A percentile compares a stretch with the other conserved stretches of the same genome.
Conservation (phyloP, 805 yeast species). For the Saccharomycopsis amapae region DNA sequence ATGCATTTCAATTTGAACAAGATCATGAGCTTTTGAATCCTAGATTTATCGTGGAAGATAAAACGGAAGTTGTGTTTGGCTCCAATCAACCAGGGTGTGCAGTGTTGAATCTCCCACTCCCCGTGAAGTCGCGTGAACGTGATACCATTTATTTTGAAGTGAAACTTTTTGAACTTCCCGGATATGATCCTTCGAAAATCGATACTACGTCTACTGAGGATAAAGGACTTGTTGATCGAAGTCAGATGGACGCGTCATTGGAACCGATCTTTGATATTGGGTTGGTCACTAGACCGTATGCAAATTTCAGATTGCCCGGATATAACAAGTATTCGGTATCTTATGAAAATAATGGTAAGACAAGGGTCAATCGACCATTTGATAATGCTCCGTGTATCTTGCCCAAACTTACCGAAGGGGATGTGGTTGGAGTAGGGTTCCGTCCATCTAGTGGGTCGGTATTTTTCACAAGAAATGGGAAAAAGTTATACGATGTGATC, state of each 20-base stretch:
- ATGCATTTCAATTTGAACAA: constrained; percentile 20
- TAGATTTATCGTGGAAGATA: constrained; percentile 18
- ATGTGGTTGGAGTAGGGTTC: constrained; percentile 89
- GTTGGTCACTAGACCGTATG: constrained; percentile 64
- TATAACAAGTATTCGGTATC: constrained; percentile 61
- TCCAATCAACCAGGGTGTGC: constrained; percentile 12
- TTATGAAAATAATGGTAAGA: constrained; percentile 65
- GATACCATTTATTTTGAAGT: constrained; percentile 65
- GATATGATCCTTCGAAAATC: constrained; percentile 22
- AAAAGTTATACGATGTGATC: constrained; percentile 75
- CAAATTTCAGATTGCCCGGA: constrained; percentile 71
- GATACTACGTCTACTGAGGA: not conserved
- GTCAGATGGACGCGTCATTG: constrained; percentile 5
- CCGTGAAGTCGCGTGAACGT: constrained; percentile 15
- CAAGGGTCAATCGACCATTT: constrained; percentile 60
- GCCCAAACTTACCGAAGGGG: constrained; percentile 60
- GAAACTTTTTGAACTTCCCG: constrained; percentile 36
- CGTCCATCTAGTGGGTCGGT: constrained; percentile 76
- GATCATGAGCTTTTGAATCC: constrained; percentile 9
- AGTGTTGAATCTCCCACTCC: constrained; percentile 19
- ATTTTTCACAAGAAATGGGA: constrained; percentile 92
- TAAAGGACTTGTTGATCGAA: constrained; percentile 8
- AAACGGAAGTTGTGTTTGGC: constrained; percentile 19
- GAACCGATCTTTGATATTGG: constrained; percentile 59
- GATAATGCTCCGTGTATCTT: constrained; percentile 32